Evolutionary conservation across 371 early-diverging fungal species (phyloP).

Genomic region (Enteropsectra breve): DNA sequence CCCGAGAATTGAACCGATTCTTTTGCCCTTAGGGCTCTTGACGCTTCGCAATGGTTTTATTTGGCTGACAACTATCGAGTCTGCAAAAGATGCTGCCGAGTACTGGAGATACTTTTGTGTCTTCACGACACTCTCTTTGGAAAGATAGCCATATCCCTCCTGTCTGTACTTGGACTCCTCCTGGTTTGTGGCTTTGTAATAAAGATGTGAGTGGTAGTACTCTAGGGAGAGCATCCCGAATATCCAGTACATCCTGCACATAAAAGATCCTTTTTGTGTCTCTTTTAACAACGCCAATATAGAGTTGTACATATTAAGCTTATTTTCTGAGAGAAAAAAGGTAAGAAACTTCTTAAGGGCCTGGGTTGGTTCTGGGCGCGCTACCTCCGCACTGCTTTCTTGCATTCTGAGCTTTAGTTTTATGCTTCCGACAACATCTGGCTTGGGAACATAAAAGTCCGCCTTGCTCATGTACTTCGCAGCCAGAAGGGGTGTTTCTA

Average conservation of each 20-base stretch:
- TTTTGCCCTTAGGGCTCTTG: not conserved
- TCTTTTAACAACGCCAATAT: conserved; percentile 8
- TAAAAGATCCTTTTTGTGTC: conserved; percentile 2
- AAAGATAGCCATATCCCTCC: conserved; percentile 1
- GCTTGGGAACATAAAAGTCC: too few relatives aligned
- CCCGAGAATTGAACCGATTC: conserved; percentile 12
- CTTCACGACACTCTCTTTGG: conserved; percentile 5
- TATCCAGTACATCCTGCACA: conserved; percentile 10
- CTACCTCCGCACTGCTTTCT: too few relatives aligned
- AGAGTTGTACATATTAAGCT: not conserved
- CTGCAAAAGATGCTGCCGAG: conserved; percentile 7
- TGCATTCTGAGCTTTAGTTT: too few relatives aligned
- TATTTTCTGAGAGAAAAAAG: not conserved
- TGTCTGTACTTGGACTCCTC: conserved; percentile 2
- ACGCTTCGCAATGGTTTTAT: not conserved
- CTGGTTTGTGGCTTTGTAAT: not conserved
- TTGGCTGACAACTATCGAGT: not conserved
- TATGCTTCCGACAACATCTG: too few relatives aligned
- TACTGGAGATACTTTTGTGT: not conserved
- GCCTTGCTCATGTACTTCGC: too few relatives aligned
- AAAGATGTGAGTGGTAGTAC: conserved; percentile 10
- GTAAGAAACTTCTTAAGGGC: not conserved
- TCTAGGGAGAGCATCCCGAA: conserved; percentile 12
- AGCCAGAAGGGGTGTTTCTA: too few relatives aligned
- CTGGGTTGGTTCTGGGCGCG: too few relatives aligned